phyloP scores from a whole-genome alignment of 2,329 filamentous ascomycete species.

The Sclerotiophoma versabilis region DNA sequence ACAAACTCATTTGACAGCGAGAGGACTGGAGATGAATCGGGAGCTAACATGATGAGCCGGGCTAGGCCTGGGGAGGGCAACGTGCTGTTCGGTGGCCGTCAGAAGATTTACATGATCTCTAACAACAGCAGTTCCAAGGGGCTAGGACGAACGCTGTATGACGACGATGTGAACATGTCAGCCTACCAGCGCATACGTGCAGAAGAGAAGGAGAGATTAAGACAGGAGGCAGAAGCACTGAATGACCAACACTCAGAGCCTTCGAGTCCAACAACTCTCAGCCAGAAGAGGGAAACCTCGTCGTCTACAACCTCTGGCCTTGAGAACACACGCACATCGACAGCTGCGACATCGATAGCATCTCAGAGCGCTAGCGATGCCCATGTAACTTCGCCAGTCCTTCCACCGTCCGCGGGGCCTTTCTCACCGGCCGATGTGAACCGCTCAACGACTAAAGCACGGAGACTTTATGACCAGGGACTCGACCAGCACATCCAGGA shows the following conservation, averaged over 20 bases:
- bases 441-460: slow-evolving; percentile 71
- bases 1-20: slow-evolving; percentile 70
- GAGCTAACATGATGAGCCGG: slow-evolving; percentile 85
- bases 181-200: slow-evolving; percentile 80
- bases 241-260: slow-evolving; percentile 53
- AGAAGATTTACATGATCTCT: slow-evolving; percentile 91
- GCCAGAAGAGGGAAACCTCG: slow-evolving; percentile 79
- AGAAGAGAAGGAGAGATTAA: slow-evolving; percentile 56
- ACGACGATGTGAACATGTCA: slow-evolving; percentile 83
- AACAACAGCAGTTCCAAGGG: slow-evolving; percentile 56
- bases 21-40: slow-evolving; percentile 71
- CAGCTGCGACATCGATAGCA: slow-evolving; percentile 86
- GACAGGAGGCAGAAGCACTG: slow-evolving; percentile 42
- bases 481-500: slow-evolving; percentile 81
- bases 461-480: slow-evolving; percentile 83
- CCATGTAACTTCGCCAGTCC: slow-evolving; percentile 41
- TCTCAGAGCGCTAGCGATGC: slow-evolving; percentile 65
- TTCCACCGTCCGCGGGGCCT: slow-evolving; percentile 33
- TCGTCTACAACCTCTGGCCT: slow-evolving; percentile 82
- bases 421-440: slow-evolving; percentile 58
- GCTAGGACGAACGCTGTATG: slow-evolving; percentile 73
- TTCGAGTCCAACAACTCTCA: slow-evolving; percentile 64
- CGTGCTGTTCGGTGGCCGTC: slow-evolving; percentile 89
- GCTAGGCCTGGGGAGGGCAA: slow-evolving; percentile 87
- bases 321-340: slow-evolving; percentile 74